Evolutionary conservation across 2,329 filamentous ascomycete species (phyloP).

Genomic region (Epichloe glyceriae): DNA sequence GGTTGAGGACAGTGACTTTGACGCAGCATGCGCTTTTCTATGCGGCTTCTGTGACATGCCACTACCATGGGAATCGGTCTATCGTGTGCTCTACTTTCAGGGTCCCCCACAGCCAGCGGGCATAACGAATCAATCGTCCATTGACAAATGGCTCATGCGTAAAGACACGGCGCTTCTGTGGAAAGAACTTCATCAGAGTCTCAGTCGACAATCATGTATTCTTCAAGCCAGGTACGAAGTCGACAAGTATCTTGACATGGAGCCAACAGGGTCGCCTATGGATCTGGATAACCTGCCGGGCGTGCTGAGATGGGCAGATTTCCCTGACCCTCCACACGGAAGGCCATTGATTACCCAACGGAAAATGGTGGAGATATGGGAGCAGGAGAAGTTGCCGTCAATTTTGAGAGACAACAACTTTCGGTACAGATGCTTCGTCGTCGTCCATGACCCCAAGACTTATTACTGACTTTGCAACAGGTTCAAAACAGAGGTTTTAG

Average conservation of each 20-base stretch:
- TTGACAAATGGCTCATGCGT: slow-evolving; percentile 24
- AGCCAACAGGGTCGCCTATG: slow-evolving; percentile 17
- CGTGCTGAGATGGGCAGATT: slow-evolving; percentile 44
- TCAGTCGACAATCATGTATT: slow-evolving; percentile 43
- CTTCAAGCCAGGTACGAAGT: slow-evolving; percentile 44
- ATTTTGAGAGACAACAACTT: slow-evolving; percentile 40
- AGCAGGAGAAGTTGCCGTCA: slow-evolving; percentile 33
- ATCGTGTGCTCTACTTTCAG: slow-evolving; percentile 41
- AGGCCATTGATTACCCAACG: slow-evolving; percentile 36
- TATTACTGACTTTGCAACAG: slow-evolving; percentile 19
- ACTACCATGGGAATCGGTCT: slow-evolving; percentile 32
- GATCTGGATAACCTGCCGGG: slow-evolving; percentile 32
- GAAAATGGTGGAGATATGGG: slow-evolving; percentile 43
- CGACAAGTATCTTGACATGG: slow-evolving; percentile 33
- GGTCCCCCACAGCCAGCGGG: slow-evolving; percentile 33
- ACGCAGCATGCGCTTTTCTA: slow-evolving; percentile 37
- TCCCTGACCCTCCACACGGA: slow-evolving; percentile 42
- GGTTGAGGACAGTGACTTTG: slow-evolving; percentile 36
- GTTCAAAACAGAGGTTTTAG: slow-evolving; percentile 39
- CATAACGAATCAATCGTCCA: slow-evolving; percentile 28
- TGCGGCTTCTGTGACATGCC: slow-evolving; percentile 44
- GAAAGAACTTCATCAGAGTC: slow-evolving; percentile 40
- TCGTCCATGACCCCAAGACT: not conserved
- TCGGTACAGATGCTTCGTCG: slow-evolving; percentile 23
- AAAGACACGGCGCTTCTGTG: slow-evolving; percentile 29